These are phyloP conservation scores for Lipomyces sp. DNA, from an alignment of 805 yeast genomes.

Conservation along the genomic window DNA sequence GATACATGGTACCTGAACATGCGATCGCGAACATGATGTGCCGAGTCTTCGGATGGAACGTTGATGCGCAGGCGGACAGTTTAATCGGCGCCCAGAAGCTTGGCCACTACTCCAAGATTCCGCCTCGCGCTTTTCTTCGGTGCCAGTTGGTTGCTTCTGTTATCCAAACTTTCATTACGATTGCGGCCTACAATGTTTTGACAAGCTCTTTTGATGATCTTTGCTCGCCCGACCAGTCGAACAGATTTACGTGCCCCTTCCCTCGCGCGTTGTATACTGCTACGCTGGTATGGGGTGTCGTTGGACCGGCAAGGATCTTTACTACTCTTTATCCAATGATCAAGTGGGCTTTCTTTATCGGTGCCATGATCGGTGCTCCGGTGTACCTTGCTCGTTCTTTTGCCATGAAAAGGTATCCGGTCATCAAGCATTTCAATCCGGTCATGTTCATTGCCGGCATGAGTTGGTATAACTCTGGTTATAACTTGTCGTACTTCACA, in stretches of 20 bases:
- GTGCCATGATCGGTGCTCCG: slow-evolving; percentile 21
- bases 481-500: slow-evolving; percentile 23
- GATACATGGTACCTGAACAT: slow-evolving; percentile 56
- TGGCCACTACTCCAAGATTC: slow-evolving; percentile 62
- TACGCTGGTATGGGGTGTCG: slow-evolving; percentile 55
- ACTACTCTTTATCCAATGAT: slow-evolving; percentile 23
- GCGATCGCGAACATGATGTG: slow-evolving; percentile 50
- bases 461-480: slow-evolving; percentile 14
- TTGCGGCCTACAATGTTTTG: slow-evolving; percentile 49
- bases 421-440: slow-evolving; percentile 20
- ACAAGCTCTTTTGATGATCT: slow-evolving; percentile 30
- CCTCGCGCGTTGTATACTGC: slow-evolving; percentile 47
- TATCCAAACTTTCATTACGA: slow-evolving; percentile 46
- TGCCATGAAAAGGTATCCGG: slow-evolving; percentile 3
- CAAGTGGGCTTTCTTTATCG: slow-evolving; percentile 28
- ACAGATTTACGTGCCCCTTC: slow-evolving; percentile 45
- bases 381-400: slow-evolving; percentile 5
- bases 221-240: slow-evolving; percentile 40
- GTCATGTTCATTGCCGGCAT: slow-evolving; percentile 17
- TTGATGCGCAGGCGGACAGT: slow-evolving; percentile 53
- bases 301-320: slow-evolving; percentile 54
- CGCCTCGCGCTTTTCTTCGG: slow-evolving; percentile 57
- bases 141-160: slow-evolving; percentile 49
- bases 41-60: slow-evolving; percentile 56
- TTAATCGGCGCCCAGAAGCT: slow-evolving; percentile 57